Percentiles rank a stretch among this genome's conserved stretches.
phyloP scores from a whole-genome alignment of 352 stramenopile species.

The Globisporangium rhizosaccharum region DNA sequence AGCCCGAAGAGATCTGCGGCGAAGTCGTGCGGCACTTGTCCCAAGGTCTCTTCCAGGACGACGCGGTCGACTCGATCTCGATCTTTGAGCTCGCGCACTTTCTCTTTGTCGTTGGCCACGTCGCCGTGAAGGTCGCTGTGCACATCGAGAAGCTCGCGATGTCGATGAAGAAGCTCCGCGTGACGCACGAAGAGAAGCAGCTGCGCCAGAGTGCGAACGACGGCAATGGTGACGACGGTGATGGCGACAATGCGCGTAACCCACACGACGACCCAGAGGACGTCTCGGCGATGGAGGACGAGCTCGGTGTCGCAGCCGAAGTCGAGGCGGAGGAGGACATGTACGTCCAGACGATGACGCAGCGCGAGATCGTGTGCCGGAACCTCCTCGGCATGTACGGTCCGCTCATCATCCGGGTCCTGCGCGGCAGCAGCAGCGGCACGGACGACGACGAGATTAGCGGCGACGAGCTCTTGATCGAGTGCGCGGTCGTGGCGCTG shows the following conservation, averaged over 20 bases:
- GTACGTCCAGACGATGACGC: conserved; percentile 89
- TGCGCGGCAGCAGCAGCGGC: conserved; percentile 31
- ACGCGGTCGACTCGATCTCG: conserved; percentile 52
- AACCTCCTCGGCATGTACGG: conserved; percentile 92
- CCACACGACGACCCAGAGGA: conserved; percentile 36
- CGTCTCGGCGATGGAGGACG: conserved; percentile 88
- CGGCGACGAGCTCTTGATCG: conserved; percentile 74
- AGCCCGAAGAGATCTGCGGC: conserved; percentile 78
- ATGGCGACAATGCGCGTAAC: too few species aligned
- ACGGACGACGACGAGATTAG: conserved; percentile 41
- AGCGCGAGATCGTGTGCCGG: conserved; percentile 89
- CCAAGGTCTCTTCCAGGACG: conserved; percentile 53
- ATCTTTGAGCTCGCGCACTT: conserved; percentile 87
- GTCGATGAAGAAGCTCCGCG: conserved; percentile 78
- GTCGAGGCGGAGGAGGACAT: conserved; percentile 88
- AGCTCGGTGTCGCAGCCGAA: conserved; percentile 90
- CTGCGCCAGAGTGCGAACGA: conserved; percentile 26
- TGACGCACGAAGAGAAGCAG: conserved; percentile 70
- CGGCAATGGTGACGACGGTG: conserved; percentile 10
- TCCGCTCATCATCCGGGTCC: conserved; percentile 86
- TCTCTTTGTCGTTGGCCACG: conserved; percentile 94
- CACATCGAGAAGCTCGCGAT: conserved; percentile 91
- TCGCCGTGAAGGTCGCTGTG: conserved; percentile 92
- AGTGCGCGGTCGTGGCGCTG: conserved; percentile 92
- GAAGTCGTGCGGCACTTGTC: conserved; percentile 71